Base-by-base conservation (phyloP, 1,139 yeast genomes). In the Hyphopichia burtonii region DNA sequence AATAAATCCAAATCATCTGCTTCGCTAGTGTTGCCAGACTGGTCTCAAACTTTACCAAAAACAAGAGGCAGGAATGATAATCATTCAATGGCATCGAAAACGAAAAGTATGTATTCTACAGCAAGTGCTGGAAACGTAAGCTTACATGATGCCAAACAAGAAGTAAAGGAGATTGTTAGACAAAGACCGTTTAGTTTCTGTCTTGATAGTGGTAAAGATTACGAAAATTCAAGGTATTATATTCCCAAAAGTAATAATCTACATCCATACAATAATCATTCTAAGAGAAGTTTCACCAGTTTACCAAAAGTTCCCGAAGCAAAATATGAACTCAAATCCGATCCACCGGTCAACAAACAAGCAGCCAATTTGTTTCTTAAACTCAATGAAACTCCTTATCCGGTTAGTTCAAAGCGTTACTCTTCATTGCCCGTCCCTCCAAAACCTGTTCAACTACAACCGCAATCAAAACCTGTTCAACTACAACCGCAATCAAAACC, bases 151-250 rank as follows among this genome's bases (percentile, higher is more conserved):
- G 52, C 54, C 18, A 55, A 54, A 22, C 22, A 34, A 10, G 59
- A 56, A 14, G 43, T 65, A 46, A 55, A 55, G 39, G 46, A 52
- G 4, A 44, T 49, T 34, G 61, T 64, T 3, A 51, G 64, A 40
- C 63, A 61, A 42, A 49, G 65, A 14, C 71, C 72, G 0, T 61
- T 58, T 41, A 61, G 66, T 41, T 63, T 48, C 42, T 61, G 71
- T 46, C 57, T 71, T 16, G 76, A 70, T 47, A 37, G 54, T 8
- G 60, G 62, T 3, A 56, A 52, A n/a, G 63, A 66, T 34, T 71
- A 71, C 46, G 50, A 48, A n/a, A 54, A 49, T 34, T 58, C 71
- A n/a, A 55, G 68, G 40, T 71, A 61, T 44, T 48, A 51, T 31
- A 38, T 50, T n/a, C 58, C 59, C 3, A 42, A 45, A 20, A 23